Evolutionary conservation across 768 basidiomycete genomes (phyloP).

Genomic region (Pleurotus tuber-regium): DNA sequence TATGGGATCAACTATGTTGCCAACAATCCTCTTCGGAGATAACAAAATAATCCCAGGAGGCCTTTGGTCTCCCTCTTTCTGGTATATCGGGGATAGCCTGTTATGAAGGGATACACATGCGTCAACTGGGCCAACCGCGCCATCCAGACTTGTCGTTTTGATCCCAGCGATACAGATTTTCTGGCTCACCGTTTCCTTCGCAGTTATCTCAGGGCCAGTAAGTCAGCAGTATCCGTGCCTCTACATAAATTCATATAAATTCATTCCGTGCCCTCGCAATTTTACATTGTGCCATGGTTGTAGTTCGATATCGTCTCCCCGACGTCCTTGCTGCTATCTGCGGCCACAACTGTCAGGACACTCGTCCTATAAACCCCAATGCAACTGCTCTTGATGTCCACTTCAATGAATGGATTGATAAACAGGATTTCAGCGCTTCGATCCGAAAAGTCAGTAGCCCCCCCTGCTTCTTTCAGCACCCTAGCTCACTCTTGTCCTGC

Average conservation of each 20-base stretch:
- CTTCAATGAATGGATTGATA: neutral
- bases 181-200: neutral
- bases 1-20: too few species aligned
- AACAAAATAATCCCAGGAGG: too few species aligned
- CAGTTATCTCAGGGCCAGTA: neutral
- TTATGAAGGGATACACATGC: neutral
- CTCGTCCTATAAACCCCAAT: neutral
- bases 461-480: too few species aligned
- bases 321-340: neutral
- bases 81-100: neutral
- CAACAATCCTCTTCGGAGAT: neutral
- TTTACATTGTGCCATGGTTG: neutral
- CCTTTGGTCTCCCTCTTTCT: too few species aligned
- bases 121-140: neutral
- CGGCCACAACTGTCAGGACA: neutral
- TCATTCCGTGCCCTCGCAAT: neutral
- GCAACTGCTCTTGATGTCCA: neutral
- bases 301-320: constrained; percentile 5
- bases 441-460: neutral
- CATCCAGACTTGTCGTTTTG: neutral
- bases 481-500: neutral
- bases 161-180: neutral
- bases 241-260: neutral
- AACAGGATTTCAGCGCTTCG: neutral
- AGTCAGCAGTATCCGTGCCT: neutral